Base-by-base conservation (phyloP, 2,329 filamentous ascomycete species). In the Botrytis squamosa region DNA sequence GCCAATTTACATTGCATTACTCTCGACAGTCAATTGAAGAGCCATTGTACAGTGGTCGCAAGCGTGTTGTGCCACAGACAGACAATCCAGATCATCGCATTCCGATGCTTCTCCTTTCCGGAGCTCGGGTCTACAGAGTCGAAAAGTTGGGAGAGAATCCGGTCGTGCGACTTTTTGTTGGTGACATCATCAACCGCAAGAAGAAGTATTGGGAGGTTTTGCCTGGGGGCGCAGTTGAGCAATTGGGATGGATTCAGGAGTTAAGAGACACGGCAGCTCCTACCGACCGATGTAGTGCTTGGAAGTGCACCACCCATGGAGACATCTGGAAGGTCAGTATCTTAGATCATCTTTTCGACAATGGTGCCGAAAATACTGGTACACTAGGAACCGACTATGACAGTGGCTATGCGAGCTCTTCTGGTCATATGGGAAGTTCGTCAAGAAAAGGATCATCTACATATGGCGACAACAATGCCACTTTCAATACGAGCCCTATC, bases 201-300 rank as follows among this genome's bases (percentile, higher is more conserved):
- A 68, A 66, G 44, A 71, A 66, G 64, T 67, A 72, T 25, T 67
- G 46, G 60, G 70, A 72, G 36, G 4, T 67, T 6, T 18, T 46
- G 2, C 62, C 46, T 8, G 46, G 46, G 25, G 46, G 46, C 12
- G 8, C 10, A 14, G 46, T 67, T 9, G 46, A 57, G 16, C 42
- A 59, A 10, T 12, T 67, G n/a, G 70, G 46, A 29, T 67, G 46
- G 70, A n/a, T 33, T 9, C 8, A 44, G 2, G 22, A 46, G n/a
- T 8, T 57, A 16, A n/a, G 22, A 20, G 22, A 65, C 16, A 52
- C 10, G 1, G 5, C 1, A 6, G 33, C n/a, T 20, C n/a, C 25
- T 20, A 20, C 46, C 1, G n/a, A 40, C n/a, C 20, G 3, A 42
- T 42, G 38, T 10, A 65, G 70, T 14, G 66, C 20, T 25, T 72